phyloP scores from a whole-genome alignment of 140 eudicot species.

The Cichorium intybus region DNA sequence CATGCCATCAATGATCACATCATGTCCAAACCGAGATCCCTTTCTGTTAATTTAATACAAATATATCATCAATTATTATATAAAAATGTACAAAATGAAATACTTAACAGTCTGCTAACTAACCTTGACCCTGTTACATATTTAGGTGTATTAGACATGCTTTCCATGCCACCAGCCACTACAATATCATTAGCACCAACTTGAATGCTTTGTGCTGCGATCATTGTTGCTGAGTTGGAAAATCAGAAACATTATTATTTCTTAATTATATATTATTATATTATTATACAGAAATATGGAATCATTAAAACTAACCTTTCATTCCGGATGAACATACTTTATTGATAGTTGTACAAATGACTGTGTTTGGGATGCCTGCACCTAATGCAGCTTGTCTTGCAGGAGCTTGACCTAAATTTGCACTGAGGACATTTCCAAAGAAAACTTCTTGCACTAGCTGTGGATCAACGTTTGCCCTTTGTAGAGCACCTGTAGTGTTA shows the following conservation, averaged over 20 bases:
- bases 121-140: conserved; percentile 77
- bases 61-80: conserved; percentile 1
- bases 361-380: conserved; percentile 89
- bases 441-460: conserved; percentile 83
- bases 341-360: conserved; percentile 79
- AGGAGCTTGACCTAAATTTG: conserved; percentile 98
- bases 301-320: conserved; percentile 55
- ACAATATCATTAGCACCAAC: conserved; percentile 79
- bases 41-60: conserved; percentile 41
- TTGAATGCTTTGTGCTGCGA: conserved; percentile 89
- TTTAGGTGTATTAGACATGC: conserved; percentile 97
- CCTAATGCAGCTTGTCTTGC: conserved; percentile 95
- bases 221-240: conserved; percentile 68
- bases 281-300: too few relatives aligned
- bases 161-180: conserved; percentile 97
- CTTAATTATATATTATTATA: not conserved
- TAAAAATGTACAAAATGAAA: not conserved
- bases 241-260: not conserved
- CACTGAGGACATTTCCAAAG: conserved; percentile 97
- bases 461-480: conserved; percentile 80
- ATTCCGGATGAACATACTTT: conserved; percentile 96
- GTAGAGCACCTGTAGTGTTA: conserved; percentile 58
- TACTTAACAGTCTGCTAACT: not conserved
- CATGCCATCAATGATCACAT: conserved; percentile 85
- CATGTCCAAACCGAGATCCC: conserved; percentile 92